phyloP scores from a whole-genome alignment of 2,329 filamentous ascomycete species.

The Elsinoe arachidis region DNA sequence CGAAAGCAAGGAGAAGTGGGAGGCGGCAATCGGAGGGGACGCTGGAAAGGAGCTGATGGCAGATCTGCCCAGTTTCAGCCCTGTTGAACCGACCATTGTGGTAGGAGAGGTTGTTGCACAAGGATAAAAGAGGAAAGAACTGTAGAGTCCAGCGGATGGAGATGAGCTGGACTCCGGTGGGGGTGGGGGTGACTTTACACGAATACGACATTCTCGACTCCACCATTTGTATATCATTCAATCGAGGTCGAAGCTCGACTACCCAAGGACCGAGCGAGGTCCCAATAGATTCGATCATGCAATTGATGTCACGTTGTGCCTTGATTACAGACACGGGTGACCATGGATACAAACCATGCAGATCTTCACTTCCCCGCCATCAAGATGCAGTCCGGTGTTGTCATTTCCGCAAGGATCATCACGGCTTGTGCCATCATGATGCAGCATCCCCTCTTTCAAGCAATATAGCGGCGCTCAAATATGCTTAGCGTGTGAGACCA shows the following conservation, averaged over 20 bases:
- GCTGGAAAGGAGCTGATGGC: not conserved
- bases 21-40: not conserved
- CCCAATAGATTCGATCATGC: not conserved
- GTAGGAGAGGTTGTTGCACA: not conserved
- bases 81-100: not conserved
- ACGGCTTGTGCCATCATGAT: not conserved
- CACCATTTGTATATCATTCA: too few species aligned
- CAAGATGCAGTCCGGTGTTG: not conserved
- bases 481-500: not conserved
- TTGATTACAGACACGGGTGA: not conserved
- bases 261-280: too few species aligned
- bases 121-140: not conserved
- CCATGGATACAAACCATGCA: not conserved
- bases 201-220: too few species aligned
- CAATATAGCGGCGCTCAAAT: not conserved
- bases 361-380: constrained; percentile 9
- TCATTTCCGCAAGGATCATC: constrained; percentile 8
- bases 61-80: not conserved
- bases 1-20: not conserved
- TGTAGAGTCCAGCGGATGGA: too few species aligned
- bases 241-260: too few species aligned
- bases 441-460: constrained; percentile 4
- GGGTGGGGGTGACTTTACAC: too few species aligned
- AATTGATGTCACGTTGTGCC: not conserved
- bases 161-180: too few species aligned